These are phyloP conservation scores for Avena eriantha DNA, from an alignment of 176 grass and related monocot species.

Conservation along the genomic window DNA sequence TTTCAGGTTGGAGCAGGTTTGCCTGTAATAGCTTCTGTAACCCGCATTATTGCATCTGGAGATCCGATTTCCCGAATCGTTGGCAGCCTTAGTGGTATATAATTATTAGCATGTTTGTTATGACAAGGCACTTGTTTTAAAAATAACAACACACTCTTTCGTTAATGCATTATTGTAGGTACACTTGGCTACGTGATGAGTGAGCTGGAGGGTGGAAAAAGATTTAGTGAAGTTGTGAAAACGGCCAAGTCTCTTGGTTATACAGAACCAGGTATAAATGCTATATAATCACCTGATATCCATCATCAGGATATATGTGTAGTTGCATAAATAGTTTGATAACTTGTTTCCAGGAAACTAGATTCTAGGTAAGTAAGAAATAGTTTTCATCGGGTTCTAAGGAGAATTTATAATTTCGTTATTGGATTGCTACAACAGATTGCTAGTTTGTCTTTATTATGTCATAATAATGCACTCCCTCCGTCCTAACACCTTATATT, in stretches of 20 bases:
- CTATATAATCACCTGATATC: background rate
- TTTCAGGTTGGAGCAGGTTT: slow-evolving; percentile 92
- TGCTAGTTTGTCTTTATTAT: slow-evolving; percentile 6
- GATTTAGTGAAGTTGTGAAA: slow-evolving; percentile 85
- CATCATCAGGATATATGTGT: slow-evolving; percentile 1
- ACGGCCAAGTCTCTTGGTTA: slow-evolving; percentile 85
- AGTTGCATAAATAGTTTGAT: background rate
- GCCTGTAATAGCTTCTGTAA: slow-evolving; percentile 88
- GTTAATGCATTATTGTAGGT: slow-evolving; percentile 52
- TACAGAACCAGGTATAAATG: slow-evolving; percentile 83
- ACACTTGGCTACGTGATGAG: slow-evolving; percentile 97
- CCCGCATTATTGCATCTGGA: slow-evolving; percentile 76
- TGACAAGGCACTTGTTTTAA: background rate
- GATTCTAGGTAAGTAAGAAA: background rate
- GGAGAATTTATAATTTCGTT: background rate
- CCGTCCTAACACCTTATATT: too few species aligned
- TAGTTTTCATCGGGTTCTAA: background rate
- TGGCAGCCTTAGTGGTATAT: slow-evolving; percentile 87
- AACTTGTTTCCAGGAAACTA: slow-evolving; percentile 4
- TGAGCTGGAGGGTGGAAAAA: slow-evolving; percentile 84
- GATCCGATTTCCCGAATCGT: slow-evolving; percentile 83
- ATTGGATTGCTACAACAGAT: background rate
- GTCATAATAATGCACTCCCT: background rate
- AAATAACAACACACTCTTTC: background rate
- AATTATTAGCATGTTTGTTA: slow-evolving; percentile 24